phyloP scores from a whole-genome alignment of 2,329 filamentous ascomycete species.

The Epichloe festucae region DNA sequence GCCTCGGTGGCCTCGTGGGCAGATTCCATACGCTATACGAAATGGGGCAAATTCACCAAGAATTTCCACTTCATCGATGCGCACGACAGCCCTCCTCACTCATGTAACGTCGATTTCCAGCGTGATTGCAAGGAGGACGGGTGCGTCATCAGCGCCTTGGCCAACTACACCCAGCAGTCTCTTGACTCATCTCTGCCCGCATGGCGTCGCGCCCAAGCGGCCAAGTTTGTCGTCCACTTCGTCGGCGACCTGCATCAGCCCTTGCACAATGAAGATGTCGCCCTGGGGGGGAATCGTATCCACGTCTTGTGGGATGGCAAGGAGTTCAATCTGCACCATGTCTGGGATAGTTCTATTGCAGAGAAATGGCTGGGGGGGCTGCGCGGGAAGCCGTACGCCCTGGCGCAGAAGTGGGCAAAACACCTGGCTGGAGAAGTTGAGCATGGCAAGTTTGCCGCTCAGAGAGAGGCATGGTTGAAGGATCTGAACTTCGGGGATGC shows the following conservation, averaged over 20 bases:
- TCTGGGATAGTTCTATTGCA: constrained; percentile 61
- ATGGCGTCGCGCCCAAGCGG: constrained; percentile 41
- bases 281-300: constrained; percentile 59
- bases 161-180: constrained; percentile 46
- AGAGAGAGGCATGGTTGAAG: constrained; percentile 41
- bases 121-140: constrained; percentile 49
- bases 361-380: constrained; percentile 53
- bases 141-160: constrained; percentile 48
- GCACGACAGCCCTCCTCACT: constrained; percentile 44
- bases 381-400: constrained; percentile 33
- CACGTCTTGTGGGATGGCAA: constrained; percentile 45
- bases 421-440: constrained; percentile 41
- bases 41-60: constrained; percentile 47
- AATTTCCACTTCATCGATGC: constrained; percentile 60
- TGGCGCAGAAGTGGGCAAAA: constrained; percentile 43
- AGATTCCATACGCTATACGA: constrained; percentile 51
- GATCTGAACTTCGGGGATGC: constrained; percentile 43
- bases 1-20: constrained; percentile 55
- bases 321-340: constrained; percentile 53
- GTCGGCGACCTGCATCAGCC: constrained; percentile 59
- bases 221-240: constrained; percentile 57
- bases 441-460: constrained; percentile 38
- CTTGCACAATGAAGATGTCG: constrained; percentile 51
- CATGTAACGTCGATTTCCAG: constrained; percentile 42
- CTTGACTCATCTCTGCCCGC: constrained; percentile 31